These are phyloP conservation scores for Leccinum subfulvum DNA, from an alignment of 1,284 basidiomycete species.

Conservation along the genomic window DNA sequence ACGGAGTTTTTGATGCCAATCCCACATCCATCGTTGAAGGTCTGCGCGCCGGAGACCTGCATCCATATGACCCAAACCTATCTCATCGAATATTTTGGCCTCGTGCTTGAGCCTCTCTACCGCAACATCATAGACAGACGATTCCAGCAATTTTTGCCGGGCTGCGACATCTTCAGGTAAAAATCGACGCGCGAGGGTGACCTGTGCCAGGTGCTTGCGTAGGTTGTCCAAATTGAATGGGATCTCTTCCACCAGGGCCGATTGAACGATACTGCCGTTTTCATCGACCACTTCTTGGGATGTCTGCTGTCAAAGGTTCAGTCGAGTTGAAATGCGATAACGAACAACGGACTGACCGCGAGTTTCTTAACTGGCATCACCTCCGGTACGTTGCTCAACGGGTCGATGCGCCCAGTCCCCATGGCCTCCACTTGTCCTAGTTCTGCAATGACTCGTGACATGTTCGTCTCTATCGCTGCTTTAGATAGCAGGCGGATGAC, in stretches of 20 bases:
- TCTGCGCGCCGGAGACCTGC: constrained; percentile 51
- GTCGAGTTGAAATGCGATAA: neutral
- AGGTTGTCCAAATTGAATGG: constrained; percentile 76
- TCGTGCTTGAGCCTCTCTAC: constrained; percentile 71
- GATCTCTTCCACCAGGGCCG: constrained; percentile 39
- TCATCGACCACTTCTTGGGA: constrained; percentile 24
- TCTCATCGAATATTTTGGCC: constrained; percentile 55
- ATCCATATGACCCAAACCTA: constrained; percentile 52
- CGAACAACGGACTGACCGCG: constrained; percentile 17
- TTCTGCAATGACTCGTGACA: constrained; percentile 51
- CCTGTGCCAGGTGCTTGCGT: constrained; percentile 61
- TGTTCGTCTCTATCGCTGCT: constrained; percentile 56
- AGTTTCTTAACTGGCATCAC: constrained; percentile 49
- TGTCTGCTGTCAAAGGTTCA: constrained; percentile 13
- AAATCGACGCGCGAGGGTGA: constrained; percentile 61
- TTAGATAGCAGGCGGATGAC: constrained; percentile 57
- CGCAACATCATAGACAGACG: constrained; percentile 83
- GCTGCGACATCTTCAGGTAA: constrained; percentile 66
- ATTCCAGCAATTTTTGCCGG: constrained; percentile 82
- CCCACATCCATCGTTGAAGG: constrained; percentile 84
- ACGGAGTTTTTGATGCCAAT: constrained; percentile 75
- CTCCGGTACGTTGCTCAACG: constrained; percentile 55
- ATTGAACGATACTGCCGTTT: constrained; percentile 12
- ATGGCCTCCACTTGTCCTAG: constrained; percentile 54
- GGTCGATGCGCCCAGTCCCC: constrained; percentile 42